Conservation (phyloP, 345 rosid species). For the Psidium friedrichsthalianum region DNA sequence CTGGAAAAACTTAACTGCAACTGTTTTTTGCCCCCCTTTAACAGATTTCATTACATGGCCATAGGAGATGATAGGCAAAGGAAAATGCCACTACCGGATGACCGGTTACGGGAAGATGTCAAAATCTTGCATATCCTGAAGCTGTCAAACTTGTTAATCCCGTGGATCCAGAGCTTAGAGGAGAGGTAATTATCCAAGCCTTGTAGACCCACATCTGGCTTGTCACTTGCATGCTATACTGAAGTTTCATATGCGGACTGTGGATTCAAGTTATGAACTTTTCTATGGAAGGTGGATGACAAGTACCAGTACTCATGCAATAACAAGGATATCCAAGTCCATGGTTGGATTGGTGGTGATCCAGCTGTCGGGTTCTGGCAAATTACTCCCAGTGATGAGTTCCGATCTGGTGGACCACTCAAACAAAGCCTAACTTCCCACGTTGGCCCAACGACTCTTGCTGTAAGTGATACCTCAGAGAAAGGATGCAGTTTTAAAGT, state of each 20-base stretch:
- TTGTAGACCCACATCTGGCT: background rate
- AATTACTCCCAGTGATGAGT: slow-evolving; percentile 89
- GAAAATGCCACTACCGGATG: slow-evolving; percentile 86
- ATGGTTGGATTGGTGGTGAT: slow-evolving; percentile 83
- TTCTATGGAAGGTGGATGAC: slow-evolving; percentile 70
- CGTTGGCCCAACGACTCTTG: slow-evolving; percentile 84
- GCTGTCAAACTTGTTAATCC: slow-evolving; percentile 74
- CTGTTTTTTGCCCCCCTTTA: background rate
- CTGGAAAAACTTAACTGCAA: background rate
- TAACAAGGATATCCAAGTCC: slow-evolving; percentile 66
- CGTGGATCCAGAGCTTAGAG: slow-evolving; percentile 48
- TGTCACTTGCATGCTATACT: background rate
- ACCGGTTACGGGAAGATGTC: slow-evolving; percentile 51
- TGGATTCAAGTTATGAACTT: background rate
- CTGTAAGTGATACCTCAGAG: slow-evolving; percentile 36
- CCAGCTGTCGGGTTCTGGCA: slow-evolving; percentile 97
- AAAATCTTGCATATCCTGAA: slow-evolving; percentile 70
- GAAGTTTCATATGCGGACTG: background rate
- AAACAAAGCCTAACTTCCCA: slow-evolving; percentile 95
- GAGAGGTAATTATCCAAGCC: slow-evolving; percentile 40
- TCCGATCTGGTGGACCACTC: slow-evolving; percentile 87
- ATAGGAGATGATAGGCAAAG: slow-evolving; percentile 84
- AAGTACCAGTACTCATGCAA: slow-evolving; percentile 90
- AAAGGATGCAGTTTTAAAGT: background rate
- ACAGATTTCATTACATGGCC: slow-evolving; percentile 87